These are phyloP conservation scores for Capronia coronata DNA, from an alignment of 2,329 filamentous ascomycete genomes.

Conservation along the genomic window DNA sequence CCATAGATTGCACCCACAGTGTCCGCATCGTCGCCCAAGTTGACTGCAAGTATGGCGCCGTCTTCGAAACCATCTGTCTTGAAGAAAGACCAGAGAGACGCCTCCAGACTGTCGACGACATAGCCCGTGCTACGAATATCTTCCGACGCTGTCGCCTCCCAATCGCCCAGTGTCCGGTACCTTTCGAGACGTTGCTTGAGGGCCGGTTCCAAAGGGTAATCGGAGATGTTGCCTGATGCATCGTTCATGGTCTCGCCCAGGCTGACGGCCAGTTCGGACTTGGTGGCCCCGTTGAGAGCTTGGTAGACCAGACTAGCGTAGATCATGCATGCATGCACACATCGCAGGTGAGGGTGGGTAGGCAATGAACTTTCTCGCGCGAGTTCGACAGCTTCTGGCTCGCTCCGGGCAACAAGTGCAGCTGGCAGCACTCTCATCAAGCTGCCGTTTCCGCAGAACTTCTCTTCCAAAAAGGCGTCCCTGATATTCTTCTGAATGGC, in stretches of 20 bases:
- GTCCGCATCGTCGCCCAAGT: conserved; percentile 41
- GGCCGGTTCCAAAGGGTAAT: conserved; percentile 11
- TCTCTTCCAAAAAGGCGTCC: conserved; percentile 14
- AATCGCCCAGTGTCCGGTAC: conserved; percentile 28
- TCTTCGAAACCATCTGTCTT: conserved; percentile 34
- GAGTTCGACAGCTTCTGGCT: conserved; percentile 16
- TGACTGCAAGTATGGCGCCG: conserved; percentile 38
- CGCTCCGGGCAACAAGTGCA: conserved; percentile 31
- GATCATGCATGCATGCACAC: conserved; percentile 37
- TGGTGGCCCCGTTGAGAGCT: conserved; percentile 30
- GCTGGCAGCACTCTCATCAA: conserved; percentile 41
- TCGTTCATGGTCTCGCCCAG: conserved; percentile 25
- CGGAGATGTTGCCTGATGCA: conserved; percentile 9
- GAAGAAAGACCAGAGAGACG: conserved; percentile 41
- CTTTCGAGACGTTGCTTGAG: conserved; percentile 25
- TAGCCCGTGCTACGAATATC: conserved; percentile 37
- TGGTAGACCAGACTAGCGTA: conserved; percentile 34
- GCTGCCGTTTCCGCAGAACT: conserved; percentile 37
- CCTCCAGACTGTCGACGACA: conserved; percentile 40
- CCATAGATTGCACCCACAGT: conserved; percentile 43
- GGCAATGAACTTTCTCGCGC: conserved; percentile 30
- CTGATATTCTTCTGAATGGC: conserved; percentile 9
- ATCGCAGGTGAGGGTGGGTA: conserved; percentile 38
- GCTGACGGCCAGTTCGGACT: conserved; percentile 27
- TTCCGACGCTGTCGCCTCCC: conserved; percentile 24